These are phyloP conservation scores for Cyclaneusma minus DNA, from an alignment of 2,329 filamentous ascomycete genomes.

Conservation along the genomic window DNA sequence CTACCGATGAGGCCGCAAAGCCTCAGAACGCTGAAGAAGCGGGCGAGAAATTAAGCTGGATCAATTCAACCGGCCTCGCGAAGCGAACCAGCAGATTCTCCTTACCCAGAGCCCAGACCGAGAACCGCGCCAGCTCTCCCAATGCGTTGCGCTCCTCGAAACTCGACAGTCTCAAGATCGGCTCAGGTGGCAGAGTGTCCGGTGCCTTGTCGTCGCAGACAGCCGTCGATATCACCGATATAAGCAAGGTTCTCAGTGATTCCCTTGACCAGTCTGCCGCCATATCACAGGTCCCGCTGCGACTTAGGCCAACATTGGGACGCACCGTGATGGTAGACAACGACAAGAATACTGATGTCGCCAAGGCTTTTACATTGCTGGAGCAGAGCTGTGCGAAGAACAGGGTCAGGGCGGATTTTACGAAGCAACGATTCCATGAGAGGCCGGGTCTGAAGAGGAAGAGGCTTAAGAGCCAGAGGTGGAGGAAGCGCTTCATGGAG, in stretches of 20 bases:
- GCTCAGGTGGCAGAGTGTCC: slow-evolving; percentile 1
- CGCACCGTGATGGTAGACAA: slow-evolving; percentile 16
- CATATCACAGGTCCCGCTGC: no score
- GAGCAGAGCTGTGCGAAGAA: slow-evolving; percentile 34
- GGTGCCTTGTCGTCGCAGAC: slow-evolving; percentile 1
- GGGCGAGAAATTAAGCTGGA: neutral
- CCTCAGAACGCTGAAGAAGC: no score
- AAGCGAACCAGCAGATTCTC: neutral
- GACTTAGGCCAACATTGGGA: slow-evolving; percentile 17
- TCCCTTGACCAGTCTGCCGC: no score
- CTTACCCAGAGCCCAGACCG: neutral
- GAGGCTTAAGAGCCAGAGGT: slow-evolving; percentile 53
- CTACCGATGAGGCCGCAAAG: no score
- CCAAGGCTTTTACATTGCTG: slow-evolving; percentile 27
- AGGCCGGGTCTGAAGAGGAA: slow-evolving; percentile 63
- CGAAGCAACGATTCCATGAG: slow-evolving; percentile 56
- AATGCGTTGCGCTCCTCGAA: no score
- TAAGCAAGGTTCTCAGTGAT: slow-evolving; percentile 1
- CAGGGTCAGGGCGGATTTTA: slow-evolving; percentile 36
- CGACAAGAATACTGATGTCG: slow-evolving; percentile 33
- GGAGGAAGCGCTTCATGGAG: slow-evolving; percentile 50
- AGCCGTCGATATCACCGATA: slow-evolving; percentile 1
- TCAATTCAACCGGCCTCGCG: neutral
- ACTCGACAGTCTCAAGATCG: no score
- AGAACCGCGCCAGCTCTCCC: neutral